A percentile compares a stretch with the other conserved stretches of the same genome.
These are phyloP conservation scores for Paracoccidioides lutzii DNA, from an alignment of 2,329 filamentous ascomycete species.

Conservation along the genomic window DNA sequence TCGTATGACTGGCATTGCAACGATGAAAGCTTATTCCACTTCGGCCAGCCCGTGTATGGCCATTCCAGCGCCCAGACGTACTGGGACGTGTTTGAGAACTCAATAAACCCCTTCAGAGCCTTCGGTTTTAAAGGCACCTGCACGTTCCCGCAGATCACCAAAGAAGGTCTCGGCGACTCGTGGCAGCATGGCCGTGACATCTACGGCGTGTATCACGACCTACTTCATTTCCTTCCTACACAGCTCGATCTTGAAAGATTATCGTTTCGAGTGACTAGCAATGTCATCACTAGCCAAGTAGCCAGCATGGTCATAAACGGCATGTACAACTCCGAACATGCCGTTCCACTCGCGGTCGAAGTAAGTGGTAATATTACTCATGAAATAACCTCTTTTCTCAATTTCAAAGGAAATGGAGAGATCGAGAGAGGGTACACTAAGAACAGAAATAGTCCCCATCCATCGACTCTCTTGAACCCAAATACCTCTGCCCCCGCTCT, in stretches of 20 bases:
- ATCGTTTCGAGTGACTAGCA: slow-evolving; percentile 63
- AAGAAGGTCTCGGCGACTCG: slow-evolving; percentile 57
- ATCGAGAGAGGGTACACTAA: background rate
- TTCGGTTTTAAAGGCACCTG: slow-evolving; percentile 60
- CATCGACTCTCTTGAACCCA: slow-evolving; percentile 58
- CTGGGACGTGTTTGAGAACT: slow-evolving; percentile 51
- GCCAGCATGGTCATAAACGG: slow-evolving; percentile 60
- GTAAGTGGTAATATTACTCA: slow-evolving; percentile 13
- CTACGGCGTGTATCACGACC: slow-evolving; percentile 59
- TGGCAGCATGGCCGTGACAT: slow-evolving; percentile 66
- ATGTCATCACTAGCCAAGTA: slow-evolving; percentile 70
- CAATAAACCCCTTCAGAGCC: slow-evolving; percentile 53
- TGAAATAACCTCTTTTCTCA: background rate
- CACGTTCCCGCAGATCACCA: slow-evolving; percentile 69
- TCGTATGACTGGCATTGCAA: slow-evolving; percentile 60
- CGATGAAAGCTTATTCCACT: slow-evolving; percentile 57
- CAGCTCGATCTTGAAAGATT: slow-evolving; percentile 36
- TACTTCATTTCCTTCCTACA: slow-evolving; percentile 54
- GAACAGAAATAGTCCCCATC: slow-evolving; percentile 13
- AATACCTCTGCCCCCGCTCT: slow-evolving; percentile 52
- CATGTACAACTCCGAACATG: slow-evolving; percentile 42
- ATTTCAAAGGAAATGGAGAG: slow-evolving; percentile 17
- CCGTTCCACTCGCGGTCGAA: slow-evolving; percentile 39
- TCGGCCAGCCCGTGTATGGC: slow-evolving; percentile 41
- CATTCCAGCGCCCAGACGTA: slow-evolving; percentile 44